Evolutionary conservation across 495 filamentous ascomycete species (phyloP).

Genomic region (Penicillium fimorum): DNA sequence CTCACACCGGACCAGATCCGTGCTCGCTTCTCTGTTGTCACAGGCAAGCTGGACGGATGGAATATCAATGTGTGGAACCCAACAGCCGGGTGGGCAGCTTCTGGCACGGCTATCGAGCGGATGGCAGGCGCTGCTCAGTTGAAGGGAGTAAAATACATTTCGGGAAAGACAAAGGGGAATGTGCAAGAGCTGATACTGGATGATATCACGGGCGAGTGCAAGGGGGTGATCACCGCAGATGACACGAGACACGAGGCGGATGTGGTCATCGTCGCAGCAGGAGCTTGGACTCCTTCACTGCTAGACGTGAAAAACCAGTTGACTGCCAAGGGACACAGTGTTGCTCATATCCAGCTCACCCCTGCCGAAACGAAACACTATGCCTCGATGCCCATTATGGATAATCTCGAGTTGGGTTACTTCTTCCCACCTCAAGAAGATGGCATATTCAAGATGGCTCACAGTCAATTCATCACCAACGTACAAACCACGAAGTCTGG

Average conservation of each 20-base stretch:
- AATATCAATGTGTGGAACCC: constrained; percentile 31
- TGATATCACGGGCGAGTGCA: constrained; percentile 18
- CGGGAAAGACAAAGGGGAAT: constrained; percentile 22
- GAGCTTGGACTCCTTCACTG: constrained; percentile 34
- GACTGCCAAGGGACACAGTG: constrained; percentile 25
- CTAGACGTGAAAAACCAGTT: constrained; percentile 36
- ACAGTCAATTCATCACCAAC: constrained; percentile 27
- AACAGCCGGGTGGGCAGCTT: constrained; percentile 31
- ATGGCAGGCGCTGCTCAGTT: constrained; percentile 26
- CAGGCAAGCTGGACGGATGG: constrained; percentile 28
- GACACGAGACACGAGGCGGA: constrained; percentile 33
- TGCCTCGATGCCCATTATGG: constrained; percentile 9
- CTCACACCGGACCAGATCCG: constrained; percentile 25
- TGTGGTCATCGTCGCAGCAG: constrained; percentile 32
- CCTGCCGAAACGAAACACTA: constrained; percentile 23
- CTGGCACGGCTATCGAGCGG: constrained; percentile 25
- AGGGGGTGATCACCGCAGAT: constrained; percentile 32
- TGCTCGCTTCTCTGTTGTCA: constrained; percentile 23
- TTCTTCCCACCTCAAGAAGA: constrained; percentile 32
- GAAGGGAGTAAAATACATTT: constrained; percentile 30
- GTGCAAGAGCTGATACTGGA: constrained; percentile 23
- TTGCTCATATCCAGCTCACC: constrained; percentile 30
- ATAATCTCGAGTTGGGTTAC: constrained; percentile 25
- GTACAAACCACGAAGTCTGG: constrained; percentile 7
- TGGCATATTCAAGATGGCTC: constrained; percentile 39